These are phyloP conservation scores for Cordyceps tenuipes DNA, from an alignment of 2,329 filamentous ascomycete genomes.

Conservation along the genomic window DNA sequence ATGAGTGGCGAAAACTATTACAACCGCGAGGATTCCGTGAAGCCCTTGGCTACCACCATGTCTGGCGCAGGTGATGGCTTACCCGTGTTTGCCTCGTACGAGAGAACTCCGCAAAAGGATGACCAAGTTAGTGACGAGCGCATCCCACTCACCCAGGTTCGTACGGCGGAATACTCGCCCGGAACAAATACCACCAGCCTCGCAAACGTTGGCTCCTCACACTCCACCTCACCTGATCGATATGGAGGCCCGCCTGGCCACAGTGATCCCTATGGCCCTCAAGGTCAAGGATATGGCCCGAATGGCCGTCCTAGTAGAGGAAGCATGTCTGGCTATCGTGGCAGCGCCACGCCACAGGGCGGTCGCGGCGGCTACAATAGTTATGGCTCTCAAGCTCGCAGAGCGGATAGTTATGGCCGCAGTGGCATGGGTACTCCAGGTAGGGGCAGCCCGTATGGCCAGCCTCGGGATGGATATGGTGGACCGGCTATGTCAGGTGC, in stretches of 20 bases:
- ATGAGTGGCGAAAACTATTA: slow-evolving; percentile 96
- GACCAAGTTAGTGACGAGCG: slow-evolving; percentile 59
- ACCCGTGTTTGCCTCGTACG: slow-evolving; percentile 55
- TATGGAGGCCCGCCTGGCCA: slow-evolving; percentile 52
- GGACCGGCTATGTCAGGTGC: slow-evolving; percentile 2
- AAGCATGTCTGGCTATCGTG: slow-evolving; percentile 22
- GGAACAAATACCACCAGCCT: slow-evolving; percentile 35
- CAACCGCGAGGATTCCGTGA: slow-evolving; percentile 51
- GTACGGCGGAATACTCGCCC: slow-evolving; percentile 50
- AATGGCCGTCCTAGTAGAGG: slow-evolving; percentile 44
- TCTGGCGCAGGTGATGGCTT: slow-evolving; percentile 47
- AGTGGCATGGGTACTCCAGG: slow-evolving; percentile 6
- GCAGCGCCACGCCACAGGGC: slow-evolving; percentile 34
- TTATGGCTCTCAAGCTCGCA: slow-evolving; percentile 33
- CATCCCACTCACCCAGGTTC: slow-evolving; percentile 59
- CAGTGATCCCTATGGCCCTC: slow-evolving; percentile 39
- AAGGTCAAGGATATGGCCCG: slow-evolving; percentile 28
- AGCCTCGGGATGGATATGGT: slow-evolving; percentile 9
- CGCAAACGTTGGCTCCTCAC: slow-evolving; percentile 26
- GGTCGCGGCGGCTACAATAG: slow-evolving; percentile 40
- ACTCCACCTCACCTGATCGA: slow-evolving; percentile 46
- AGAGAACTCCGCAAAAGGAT: slow-evolving; percentile 52
- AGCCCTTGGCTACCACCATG: slow-evolving; percentile 38
- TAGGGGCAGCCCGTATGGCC: slow-evolving; percentile 2
- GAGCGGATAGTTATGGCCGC: slow-evolving; percentile 26